Conservation (phyloP, 768 basidiomycete species). For the Dendrothele bispora region DNA sequence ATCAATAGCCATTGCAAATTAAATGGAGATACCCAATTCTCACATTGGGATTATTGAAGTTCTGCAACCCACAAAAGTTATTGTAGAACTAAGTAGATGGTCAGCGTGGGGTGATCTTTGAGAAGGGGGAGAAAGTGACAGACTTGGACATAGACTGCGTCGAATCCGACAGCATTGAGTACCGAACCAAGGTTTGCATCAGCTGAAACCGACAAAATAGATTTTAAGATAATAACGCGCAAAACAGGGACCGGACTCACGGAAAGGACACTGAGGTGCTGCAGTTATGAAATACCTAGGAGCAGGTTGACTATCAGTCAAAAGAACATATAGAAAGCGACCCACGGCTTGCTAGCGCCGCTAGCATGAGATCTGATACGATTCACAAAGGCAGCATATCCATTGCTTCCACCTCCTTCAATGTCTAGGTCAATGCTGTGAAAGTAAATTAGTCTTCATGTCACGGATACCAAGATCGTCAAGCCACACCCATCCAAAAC, state of each 20-base stretch:
- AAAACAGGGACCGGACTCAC: background rate
- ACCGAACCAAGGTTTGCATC: slow-evolving; percentile 54
- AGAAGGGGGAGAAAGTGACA: slow-evolving; percentile 30
- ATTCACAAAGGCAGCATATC: slow-evolving; percentile 49
- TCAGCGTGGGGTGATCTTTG: background rate
- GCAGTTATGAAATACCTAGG: slow-evolving; percentile 55
- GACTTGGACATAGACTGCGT: slow-evolving; percentile 72
- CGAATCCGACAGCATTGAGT: slow-evolving; percentile 59
- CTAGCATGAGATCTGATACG: slow-evolving; percentile 42
- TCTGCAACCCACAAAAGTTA: slow-evolving; percentile 56
- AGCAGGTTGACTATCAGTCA: background rate
- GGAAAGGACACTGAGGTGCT: slow-evolving; percentile 36
- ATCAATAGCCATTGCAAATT: background rate
- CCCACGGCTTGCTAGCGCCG: slow-evolving; percentile 49
- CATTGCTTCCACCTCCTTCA: slow-evolving; percentile 51
- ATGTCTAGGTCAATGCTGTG: slow-evolving; percentile 60
- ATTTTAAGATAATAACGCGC: slow-evolving; percentile 8
- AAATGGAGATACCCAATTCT: slow-evolving; percentile 10
- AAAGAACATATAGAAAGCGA: slow-evolving; percentile 1
- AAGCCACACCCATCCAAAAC: slow-evolving; percentile 55
- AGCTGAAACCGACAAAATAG: slow-evolving; percentile 54
- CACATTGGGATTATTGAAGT: slow-evolving; percentile 41
- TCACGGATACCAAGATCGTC: background rate
- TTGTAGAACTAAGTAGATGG: slow-evolving; percentile 36
- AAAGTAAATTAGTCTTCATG: background rate